Base-by-base conservation (phyloP, 2,329 filamentous ascomycete species). In the Chaetomium sp. region DNA sequence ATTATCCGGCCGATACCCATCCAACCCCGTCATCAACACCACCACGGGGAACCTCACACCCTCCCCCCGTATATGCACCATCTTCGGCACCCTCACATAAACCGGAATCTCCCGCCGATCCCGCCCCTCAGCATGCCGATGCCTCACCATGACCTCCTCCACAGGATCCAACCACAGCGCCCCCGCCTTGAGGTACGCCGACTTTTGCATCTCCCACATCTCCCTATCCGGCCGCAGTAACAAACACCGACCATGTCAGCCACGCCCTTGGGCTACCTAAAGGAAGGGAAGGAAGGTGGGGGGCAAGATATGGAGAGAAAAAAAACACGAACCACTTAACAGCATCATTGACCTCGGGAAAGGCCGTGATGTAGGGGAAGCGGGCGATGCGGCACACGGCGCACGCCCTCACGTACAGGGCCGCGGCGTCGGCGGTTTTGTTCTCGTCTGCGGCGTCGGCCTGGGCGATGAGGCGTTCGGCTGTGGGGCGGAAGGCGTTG, bases 301-400 rank as follows among this genome's bases (percentile, higher is more conserved):
- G n/a, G n/a, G n/a, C n/a, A n/a, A n/a, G n/a, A n/a, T n/a, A n/a
- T n/a, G n/a, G n/a, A 4, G 6, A 23, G 19, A 38, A 2, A 16
- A 7, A 8, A 13, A 9, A 13, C 2, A 33, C 51, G 9, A 23
- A 38, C 68, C 85, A 83, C 75, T 92, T 88, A 56, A 76, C 73
- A 1, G 75, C 73, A 51, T 78, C 78, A 69, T 71, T 80, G 49
- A 78, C 66, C 2, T 65, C 58, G 0, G 81, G 80, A 57, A 75
- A 78, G 3, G 73, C 68, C 3, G 78, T 75, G 68, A 84, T 78
- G 69, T 84, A 83, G 3, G 90, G 90, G 72, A 93, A 92, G 19
- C 90, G 83, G 0, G 88, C 83, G 69, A 93, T 92, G 60, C 90
- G 84, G 75, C 90, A 88, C n/a, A 92, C 81, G 29, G 88, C 86